Base-by-base conservation (phyloP, 352 stramenopile species). In the Phytophthora tubulina region DNA sequence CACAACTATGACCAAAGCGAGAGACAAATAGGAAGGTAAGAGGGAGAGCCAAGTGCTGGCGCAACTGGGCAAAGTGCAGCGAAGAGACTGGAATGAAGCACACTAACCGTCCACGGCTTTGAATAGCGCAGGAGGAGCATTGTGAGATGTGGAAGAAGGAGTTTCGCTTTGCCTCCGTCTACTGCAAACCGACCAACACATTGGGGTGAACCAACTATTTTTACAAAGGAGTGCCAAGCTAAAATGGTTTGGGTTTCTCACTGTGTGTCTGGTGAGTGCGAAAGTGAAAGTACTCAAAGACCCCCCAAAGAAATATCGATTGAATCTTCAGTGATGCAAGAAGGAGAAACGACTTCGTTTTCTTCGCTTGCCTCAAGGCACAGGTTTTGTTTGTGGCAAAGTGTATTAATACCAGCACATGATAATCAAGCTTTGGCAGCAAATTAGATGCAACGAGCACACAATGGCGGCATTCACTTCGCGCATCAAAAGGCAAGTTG, bases 111-210 rank as follows among this genome's bases (percentile, higher is more conserved):
- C 49, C 17, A 46, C 15, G 5, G 36, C 68, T 54, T 42, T 53
- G 62, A 72, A 72, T 76, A 68, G 50, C 41, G 11, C 30, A 56
- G 10, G 17, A 54, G 9, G 32, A 53, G 35, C 46, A 70, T 65
- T 30, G 21, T 63, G 67, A 60, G 59, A 73, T 55, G 60, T 31
- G 36, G 35, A 64, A 45, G 60, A 53, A 67, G 68, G 68, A 17
- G 69, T 76, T 76, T 76, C 55, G 35, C 56, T 55, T 55, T 38
- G 33, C 49, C 54, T 27, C 35, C 39, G 13, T 56, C 41, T 31
- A 44, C 30, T 4, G 21, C 32, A n/a, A 32, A 35, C 9, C 27
- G 27, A 7, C 21, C 21, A 48, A 32, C 31, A 61, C 33, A 54
- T 14, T 46, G 14, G 41, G 42, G 15, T 36, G 21, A 56, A 44